Conservation (phyloP, 2,329 filamentous ascomycete genomes). For the Aspergillus bombycis region DNA sequence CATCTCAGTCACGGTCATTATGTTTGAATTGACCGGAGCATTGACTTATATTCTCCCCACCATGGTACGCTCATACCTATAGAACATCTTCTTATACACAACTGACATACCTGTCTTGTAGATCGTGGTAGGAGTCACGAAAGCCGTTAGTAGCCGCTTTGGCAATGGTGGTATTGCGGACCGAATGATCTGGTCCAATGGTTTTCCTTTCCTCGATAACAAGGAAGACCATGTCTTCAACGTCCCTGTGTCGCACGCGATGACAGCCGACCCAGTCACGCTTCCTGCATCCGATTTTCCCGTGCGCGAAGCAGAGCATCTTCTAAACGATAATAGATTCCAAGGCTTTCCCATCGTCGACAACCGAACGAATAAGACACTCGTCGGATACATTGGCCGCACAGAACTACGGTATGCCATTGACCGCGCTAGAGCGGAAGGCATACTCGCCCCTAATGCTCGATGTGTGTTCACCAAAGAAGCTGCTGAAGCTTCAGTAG, state of each 20-base stretch:
- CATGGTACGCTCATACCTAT: conserved; percentile 61
- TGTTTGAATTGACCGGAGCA: conserved; percentile 98
- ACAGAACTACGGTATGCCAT: conserved; percentile 92
- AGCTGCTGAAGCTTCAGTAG: conserved; percentile 43
- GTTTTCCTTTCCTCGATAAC: conserved; percentile 93
- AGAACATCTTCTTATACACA: neutral
- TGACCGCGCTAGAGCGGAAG: conserved; percentile 73
- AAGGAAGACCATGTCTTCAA: conserved; percentile 98
- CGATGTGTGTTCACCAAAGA: conserved; percentile 72
- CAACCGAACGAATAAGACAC: conserved; percentile 66
- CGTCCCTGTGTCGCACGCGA: conserved; percentile 86
- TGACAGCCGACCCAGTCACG: conserved; percentile 76
- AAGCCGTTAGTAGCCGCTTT: conserved; percentile 86
- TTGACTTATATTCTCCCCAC: conserved; percentile 95
- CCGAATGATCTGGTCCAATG: conserved; percentile 98
- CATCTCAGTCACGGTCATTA: conserved; percentile 95
- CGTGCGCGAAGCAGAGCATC: conserved; percentile 73
- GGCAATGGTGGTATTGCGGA: conserved; percentile 97
- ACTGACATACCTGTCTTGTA: conserved; percentile 24
- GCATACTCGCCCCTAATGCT: conserved; percentile 66
- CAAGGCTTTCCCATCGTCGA: conserved; percentile 94
- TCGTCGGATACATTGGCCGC: conserved; percentile 89
- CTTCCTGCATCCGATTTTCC: conserved; percentile 75
- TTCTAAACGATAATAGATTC: conserved; percentile 77
- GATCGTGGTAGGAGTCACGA: conserved; percentile 96